Conservation (phyloP, 345 rosid genomes). For the Salix purpurea region DNA sequence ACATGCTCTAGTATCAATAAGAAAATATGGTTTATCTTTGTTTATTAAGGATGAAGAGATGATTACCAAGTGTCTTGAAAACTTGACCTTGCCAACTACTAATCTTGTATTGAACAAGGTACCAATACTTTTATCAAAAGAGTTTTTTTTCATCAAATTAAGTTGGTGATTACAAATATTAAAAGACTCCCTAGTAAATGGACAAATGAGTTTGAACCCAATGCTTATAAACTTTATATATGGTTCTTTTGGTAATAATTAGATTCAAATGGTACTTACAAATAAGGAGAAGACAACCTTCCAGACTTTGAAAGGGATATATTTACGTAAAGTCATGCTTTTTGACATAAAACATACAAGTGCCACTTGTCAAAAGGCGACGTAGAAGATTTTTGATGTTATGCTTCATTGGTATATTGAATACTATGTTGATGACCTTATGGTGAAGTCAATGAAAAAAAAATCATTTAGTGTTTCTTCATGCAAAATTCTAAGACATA, state of each 20-base stretch:
- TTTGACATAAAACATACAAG: background rate
- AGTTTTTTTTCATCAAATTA: background rate
- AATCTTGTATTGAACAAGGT: background rate
- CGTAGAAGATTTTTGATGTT: background rate
- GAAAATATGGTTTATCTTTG: background rate
- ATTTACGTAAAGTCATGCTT: background rate
- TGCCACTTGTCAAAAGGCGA: background rate
- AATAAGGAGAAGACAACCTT: background rate
- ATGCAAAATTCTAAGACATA: background rate
- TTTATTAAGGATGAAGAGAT: too few relatives aligned
- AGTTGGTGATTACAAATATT: too few relatives aligned
- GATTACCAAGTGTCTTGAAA: background rate
- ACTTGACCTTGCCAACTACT: background rate
- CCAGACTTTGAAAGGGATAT: background rate
- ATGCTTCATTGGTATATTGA: slow-evolving; percentile 1
- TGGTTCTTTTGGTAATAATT: background rate
- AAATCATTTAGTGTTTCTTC: background rate
- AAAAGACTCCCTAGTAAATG: background rate
- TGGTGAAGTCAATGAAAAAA: background rate
- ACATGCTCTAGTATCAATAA: too few relatives aligned
- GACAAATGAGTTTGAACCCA: background rate
- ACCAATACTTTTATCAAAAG: background rate
- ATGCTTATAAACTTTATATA: background rate
- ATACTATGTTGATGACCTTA: background rate
- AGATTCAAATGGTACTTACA: background rate